Evolutionary conservation across 495 filamentous ascomycete genomes (phyloP).

Genomic region (Hypoxylon lenormandii): DNA sequence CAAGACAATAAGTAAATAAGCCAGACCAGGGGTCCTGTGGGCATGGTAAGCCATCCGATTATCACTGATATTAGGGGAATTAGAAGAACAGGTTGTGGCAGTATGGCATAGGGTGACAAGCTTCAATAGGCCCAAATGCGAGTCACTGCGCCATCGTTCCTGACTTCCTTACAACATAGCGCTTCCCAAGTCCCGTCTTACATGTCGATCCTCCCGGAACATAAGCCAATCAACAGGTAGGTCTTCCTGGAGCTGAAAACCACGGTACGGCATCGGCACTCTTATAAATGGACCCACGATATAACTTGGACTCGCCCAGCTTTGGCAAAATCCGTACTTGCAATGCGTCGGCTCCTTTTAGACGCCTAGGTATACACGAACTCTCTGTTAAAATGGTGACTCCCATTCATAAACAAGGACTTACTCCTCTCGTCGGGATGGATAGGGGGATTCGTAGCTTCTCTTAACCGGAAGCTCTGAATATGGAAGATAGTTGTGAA

Average conservation of each 20-base stretch:
- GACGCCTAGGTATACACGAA: too few relatives aligned
- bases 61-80: not conserved
- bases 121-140: conserved; percentile 17
- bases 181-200: not conserved
- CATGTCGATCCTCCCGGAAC: conserved; percentile 24
- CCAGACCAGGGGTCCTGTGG: not conserved
- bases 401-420: too few relatives aligned
- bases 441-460: too few relatives aligned
- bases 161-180: conserved; percentile 1
- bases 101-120: not conserved
- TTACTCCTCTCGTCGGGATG: too few relatives aligned
- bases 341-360: too few relatives aligned
- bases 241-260: conserved; percentile 24
- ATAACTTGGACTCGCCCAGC: too few relatives aligned
- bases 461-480: too few relatives aligned
- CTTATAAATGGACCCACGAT: too few relatives aligned
- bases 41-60: not conserved
- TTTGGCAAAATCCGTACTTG: too few relatives aligned
- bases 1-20: not conserved
- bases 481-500: too few relatives aligned
- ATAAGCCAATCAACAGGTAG: not conserved
- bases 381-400: too few relatives aligned
- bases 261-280: too few relatives aligned
- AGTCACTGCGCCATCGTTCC: conserved; percentile 23
- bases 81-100: not conserved